These are phyloP conservation scores for Pelagomonas calceolata DNA, from an alignment of 108 stramenopile genomes.

Conservation along the genomic window DNA sequence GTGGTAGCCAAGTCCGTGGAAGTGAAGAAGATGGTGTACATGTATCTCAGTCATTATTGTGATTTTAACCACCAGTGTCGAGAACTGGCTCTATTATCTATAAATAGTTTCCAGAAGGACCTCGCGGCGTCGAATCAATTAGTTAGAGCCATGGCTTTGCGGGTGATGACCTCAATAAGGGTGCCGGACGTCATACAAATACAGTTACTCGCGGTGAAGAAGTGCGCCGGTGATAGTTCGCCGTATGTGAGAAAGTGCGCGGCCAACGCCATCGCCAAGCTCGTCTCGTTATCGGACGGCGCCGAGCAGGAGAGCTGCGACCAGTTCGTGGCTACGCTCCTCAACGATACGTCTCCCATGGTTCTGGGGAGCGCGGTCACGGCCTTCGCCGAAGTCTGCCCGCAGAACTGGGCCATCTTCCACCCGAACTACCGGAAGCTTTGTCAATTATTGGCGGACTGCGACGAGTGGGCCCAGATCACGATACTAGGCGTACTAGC, in stretches of 20 bases:
- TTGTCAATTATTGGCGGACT: slow-evolving; percentile 90
- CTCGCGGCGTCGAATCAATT: slow-evolving; percentile 80
- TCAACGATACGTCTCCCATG: slow-evolving; percentile 74
- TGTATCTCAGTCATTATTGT: slow-evolving; percentile 86
- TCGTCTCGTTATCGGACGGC: slow-evolving; percentile 55
- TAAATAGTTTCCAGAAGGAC: slow-evolving; percentile 95
- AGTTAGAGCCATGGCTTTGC: slow-evolving; percentile 85
- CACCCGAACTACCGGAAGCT: slow-evolving; percentile 83
- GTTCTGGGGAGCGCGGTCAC: slow-evolving; percentile 81
- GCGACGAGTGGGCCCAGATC: slow-evolving; percentile 99
- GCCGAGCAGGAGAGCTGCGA: slow-evolving; percentile 31
- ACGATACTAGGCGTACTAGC: slow-evolving; percentile 62
- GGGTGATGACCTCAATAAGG: slow-evolving; percentile 87
- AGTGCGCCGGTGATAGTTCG: slow-evolving; percentile 73
- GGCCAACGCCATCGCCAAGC: slow-evolving; percentile 81
- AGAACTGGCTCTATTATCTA: slow-evolving; percentile 80
- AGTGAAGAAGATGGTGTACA: slow-evolving; percentile 98
- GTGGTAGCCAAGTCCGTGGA: slow-evolving; percentile 78
- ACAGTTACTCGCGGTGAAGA: slow-evolving; percentile 88
- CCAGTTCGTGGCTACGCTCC: slow-evolving; percentile 32
- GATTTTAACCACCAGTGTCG: slow-evolving; percentile 70
- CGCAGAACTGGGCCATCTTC: slow-evolving; percentile 69
- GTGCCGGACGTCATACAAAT: slow-evolving; percentile 94
- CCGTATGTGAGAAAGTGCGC: slow-evolving; percentile 97
- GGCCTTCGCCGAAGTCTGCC: slow-evolving; percentile 85